Percentiles rank a stretch among this genome's conserved stretches.
phyloP scores from a whole-genome alignment of 2,329 filamentous ascomycete species.

The Diaporthe citrichinensis region DNA sequence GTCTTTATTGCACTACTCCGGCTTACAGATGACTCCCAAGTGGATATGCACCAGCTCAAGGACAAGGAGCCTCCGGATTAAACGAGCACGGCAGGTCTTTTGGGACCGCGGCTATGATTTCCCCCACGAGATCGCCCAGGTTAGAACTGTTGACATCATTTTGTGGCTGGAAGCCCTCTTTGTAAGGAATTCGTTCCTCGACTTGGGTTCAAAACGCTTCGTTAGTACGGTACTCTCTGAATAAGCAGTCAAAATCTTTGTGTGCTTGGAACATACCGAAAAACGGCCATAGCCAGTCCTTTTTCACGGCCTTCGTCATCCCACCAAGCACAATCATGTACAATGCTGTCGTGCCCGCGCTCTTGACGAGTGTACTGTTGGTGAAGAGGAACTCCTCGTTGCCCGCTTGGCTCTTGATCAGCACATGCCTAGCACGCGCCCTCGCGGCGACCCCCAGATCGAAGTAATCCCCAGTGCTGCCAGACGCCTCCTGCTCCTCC shows the following conservation, averaged over 20 bases:
- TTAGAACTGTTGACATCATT: background rate
- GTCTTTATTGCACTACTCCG: background rate
- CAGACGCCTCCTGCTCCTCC: slow-evolving; percentile 19
- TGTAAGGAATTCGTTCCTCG: slow-evolving; percentile 33
- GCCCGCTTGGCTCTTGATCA: slow-evolving; percentile 30
- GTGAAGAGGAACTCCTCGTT: slow-evolving; percentile 23
- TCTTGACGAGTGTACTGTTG: background rate
- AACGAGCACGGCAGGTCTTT: slow-evolving; percentile 18
- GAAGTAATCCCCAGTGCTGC: background rate
- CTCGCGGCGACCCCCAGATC: slow-evolving; percentile 13
- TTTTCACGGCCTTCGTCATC: slow-evolving; percentile 16
- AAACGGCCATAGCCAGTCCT: slow-evolving; percentile 30
- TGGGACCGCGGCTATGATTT: background rate
- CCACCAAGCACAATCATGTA: slow-evolving; percentile 28
- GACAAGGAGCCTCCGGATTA: slow-evolving; percentile 5
- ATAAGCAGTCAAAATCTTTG: background rate
- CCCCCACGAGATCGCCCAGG: background rate
- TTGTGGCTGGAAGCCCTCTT: slow-evolving; percentile 30
- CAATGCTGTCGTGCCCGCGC: slow-evolving; percentile 26
- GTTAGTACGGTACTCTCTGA: background rate
- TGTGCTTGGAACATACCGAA: slow-evolving; percentile 15
- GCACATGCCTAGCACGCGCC: slow-evolving; percentile 30
- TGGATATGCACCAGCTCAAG: background rate
- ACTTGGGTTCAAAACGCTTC: background rate
- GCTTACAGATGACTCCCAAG: background rate